Base-by-base conservation (phyloP, 225 moss, liverwort and hornwort genomes). In the Anthoceros angustus region DNA sequence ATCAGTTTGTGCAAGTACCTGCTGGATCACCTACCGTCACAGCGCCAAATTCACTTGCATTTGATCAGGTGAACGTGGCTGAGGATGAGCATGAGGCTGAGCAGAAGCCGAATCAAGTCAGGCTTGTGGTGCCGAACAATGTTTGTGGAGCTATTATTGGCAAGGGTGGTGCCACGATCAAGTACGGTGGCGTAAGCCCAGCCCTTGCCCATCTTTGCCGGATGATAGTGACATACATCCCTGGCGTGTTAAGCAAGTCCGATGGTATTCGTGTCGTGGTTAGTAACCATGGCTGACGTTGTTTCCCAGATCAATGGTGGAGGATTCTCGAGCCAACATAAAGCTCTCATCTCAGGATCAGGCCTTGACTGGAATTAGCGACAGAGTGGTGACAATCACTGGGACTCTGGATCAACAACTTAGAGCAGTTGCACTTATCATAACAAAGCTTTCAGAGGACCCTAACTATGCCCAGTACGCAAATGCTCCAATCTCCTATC, bases 81-180 rank as follows among this genome's bases (percentile, higher is more conserved):
- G 82, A 78, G 49, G 76, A 82, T 42, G 82, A 76, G 26, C 63
- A 67, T 45, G 82, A 82, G 5, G 74, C 75, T 3, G 82, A 78
- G 26, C 73, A 71, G 62, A 82, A 78, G 68, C 42, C 74, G 43
- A 82, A 78, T 66, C 76, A 75, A 40, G 76, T 82, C 18, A 76
- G 73, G 65, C 70, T 82, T 20, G 76, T 82, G 65, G 78, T 82
- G 60, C 82, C 78, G 41, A 82, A 78, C 67, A 82, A 78, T 67
- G 78, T 82, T 4, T 82, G 82, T 63, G 82, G 82, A 73, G 82
- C 82, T 18, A 82, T 82, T 66, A 82, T 82, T 65, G 82, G 82
- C 64, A 82, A 82, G 62, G 78, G 82, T 65, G 82, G 82, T 67
- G 72, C 78, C 64, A 82, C 82, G 42, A 82, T 82, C 62, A 82